Base-by-base conservation (phyloP, 441 rosid species). In the Erodium trifolium region DNA sequence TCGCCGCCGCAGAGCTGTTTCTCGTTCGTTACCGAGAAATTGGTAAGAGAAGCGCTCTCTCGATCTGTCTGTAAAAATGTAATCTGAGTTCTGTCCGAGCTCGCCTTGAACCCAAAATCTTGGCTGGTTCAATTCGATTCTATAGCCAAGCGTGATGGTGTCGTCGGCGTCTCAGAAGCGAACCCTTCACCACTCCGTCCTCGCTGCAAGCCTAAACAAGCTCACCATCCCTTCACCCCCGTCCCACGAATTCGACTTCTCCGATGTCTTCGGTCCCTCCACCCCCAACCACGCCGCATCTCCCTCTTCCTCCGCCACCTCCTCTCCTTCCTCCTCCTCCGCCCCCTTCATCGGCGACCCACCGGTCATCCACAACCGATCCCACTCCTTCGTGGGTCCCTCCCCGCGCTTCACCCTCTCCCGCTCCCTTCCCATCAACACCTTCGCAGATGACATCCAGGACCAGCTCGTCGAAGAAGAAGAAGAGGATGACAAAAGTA, bases 361-460 rank as follows among this genome's bases (percentile, higher is more conserved):
- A 0, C 82, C 1, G 4, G 84, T 88, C 18, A 85, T 88, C 75
- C 84, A 82, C 71, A 71, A 78, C 83, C 79, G 95, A 35, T 87
- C 92, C 72, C 92, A 87, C 81, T 88, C 92, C 69, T 87, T 82
- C 51, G 83, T 88, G 11, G 95, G 92, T 4, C 95, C 94, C 23
- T 88, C 94, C 19, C 91, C 91, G 71, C 91, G 91, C 60, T 83
- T 63, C 81, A 65, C 83, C 72, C 78, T 68, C 75, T 77, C 87
- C 70, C 65, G 80, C 17, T 74, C 89, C 49, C 79, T 81, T 66
- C 88, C 88, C 13, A 65, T 82, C 80, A 75, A 72, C 53, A 79
- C 82, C 80, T 75, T 12, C 34, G 43, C 29, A 8, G 73, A 14
- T 29, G 27, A 59, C 0, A 41, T 34, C 37, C 37, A 34, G 37